Conservation (phyloP, 306 rosid species). For the Vigna angularis region DNA sequence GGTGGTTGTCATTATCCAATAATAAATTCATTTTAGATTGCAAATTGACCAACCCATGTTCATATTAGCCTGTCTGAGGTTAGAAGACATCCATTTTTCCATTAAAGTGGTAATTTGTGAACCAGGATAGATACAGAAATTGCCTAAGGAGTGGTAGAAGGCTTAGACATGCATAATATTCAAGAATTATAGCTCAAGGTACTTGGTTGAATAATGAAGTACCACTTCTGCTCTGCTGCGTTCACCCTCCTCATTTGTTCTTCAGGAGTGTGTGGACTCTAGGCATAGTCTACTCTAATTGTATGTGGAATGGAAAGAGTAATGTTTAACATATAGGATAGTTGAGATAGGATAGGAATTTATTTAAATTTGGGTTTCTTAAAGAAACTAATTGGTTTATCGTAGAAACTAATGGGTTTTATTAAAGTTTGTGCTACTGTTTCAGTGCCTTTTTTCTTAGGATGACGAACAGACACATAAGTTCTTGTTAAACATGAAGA, state of each 20-base stretch:
- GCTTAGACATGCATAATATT: background rate
- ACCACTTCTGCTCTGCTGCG: constrained; percentile 12
- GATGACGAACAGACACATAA: background rate
- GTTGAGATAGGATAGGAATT: background rate
- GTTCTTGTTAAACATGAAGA: background rate
- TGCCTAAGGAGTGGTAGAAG: background rate
- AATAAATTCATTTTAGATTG: constrained; percentile 6
- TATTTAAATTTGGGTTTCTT: constrained; percentile 13
- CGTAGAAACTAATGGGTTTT: background rate
- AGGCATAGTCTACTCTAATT: background rate
- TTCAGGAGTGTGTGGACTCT: background rate
- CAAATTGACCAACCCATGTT: background rate
- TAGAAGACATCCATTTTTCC: constrained; percentile 28
- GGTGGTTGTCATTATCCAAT: constrained; percentile 4
- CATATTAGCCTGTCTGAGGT: background rate
- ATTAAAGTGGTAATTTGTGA: constrained; percentile 28
- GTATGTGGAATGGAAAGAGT: background rate
- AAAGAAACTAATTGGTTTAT: background rate
- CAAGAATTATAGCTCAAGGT: background rate
- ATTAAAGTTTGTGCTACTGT: background rate
- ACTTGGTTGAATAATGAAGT: constrained; percentile 29
- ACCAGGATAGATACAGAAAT: constrained; percentile 4
- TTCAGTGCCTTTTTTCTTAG: constrained; percentile 1
- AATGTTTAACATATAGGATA: background rate
- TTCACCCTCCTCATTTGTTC: constrained; percentile 3